phyloP scores from a whole-genome alignment of 2,329 filamentous ascomycete species.

The Phoma herbarum region DNA sequence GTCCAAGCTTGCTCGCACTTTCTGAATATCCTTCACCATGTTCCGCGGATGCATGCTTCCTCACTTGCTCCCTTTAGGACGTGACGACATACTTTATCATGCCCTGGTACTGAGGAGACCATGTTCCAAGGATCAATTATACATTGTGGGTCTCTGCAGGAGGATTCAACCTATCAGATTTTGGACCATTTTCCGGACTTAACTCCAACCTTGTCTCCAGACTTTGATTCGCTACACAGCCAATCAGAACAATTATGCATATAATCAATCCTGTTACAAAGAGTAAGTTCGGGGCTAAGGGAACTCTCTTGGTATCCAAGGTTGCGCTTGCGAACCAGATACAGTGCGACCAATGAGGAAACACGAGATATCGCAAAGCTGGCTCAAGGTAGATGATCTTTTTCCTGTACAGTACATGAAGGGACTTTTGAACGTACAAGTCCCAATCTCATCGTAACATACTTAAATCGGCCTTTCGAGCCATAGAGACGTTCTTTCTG shows the following conservation, averaged over 20 bases:
- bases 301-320: background rate
- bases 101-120: too few relatives aligned
- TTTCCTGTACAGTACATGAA: too few relatives aligned
- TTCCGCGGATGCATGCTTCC: background rate
- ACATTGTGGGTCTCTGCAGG: background rate
- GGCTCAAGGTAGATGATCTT: background rate
- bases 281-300: background rate
- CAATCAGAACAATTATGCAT: background rate
- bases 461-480: too few relatives aligned
- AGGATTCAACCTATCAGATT: background rate
- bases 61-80: background rate
- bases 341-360: background rate
- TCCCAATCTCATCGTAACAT: background rate
- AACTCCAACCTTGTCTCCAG: background rate
- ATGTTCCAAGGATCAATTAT: background rate
- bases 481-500: too few relatives aligned
- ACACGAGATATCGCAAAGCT: background rate
- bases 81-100: background rate
- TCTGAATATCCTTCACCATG: background rate
- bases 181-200: background rate
- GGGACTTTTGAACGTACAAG: too few relatives aligned
- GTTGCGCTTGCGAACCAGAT: background rate
- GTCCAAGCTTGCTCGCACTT: background rate
- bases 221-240: background rate
- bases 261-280: background rate